Evolutionary conservation across 768 basidiomycete genomes (phyloP), one percentile per base, ranked within the genome.

Genomic region (Cystofilobasidium capitatum): DNA sequence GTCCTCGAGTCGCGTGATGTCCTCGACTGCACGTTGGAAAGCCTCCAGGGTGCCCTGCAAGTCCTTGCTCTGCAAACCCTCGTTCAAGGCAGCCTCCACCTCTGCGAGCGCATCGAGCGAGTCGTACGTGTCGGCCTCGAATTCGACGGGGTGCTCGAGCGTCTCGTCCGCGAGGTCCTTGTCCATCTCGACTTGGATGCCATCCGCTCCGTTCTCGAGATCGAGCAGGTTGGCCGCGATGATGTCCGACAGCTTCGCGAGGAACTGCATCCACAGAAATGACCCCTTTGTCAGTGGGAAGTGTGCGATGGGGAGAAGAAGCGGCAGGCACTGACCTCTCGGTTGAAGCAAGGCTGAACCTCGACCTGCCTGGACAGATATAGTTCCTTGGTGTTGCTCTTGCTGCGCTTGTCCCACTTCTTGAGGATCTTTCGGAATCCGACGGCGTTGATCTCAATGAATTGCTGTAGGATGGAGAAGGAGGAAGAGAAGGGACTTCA

Each of bases 321-420:
- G n/a, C 20, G 37, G 39, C n/a, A 17, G 20, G 33, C 17, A 75
- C 82, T 63, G 65, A 88, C 89, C 81, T 93, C 91, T 78, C 93
- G 81, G 75, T 97, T 93, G 79, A 97, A 97, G 49, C 93, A 91
- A 0, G 93, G 96, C 73, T 98, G 96, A n/a, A 98, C 89, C 71
- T 99, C 96, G 2, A 99, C 93, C 76, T 98, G 96, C 36, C 96
- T 85, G 55, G 89, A 84, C 24, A 99, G 84, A 77, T 98, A 98
- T 6, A 98, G 82, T 74, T 99, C 96, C 75, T 92, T 97, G n/a
- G 89, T 98, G 26, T 87, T 85, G 1, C 89, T 91, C 49, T 86
- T 96, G 42, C 91, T 91, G 57, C 91, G 84, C 78, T 98, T 99
- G 78, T 98, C 96, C 83, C 91, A 99, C 76, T 99, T 99, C 75